Base-by-base conservation (phyloP, 176 grass and related monocot species). In the Echinochloa phyllopogon region DNA sequence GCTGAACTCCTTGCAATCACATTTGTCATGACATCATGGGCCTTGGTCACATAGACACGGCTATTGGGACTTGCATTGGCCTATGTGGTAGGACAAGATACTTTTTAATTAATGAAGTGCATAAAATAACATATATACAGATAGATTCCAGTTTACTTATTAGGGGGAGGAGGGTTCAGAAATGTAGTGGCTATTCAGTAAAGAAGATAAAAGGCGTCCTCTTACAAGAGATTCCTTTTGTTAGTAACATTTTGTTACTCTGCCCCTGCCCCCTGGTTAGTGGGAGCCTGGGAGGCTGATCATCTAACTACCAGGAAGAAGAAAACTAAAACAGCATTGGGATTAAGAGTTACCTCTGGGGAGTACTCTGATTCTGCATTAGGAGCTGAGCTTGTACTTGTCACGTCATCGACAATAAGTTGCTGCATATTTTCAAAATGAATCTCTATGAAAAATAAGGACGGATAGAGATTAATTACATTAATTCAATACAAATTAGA, bases 1-100 rank as follows among this genome's bases (percentile, higher is more conserved):
- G 93, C 91, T 67, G 96, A 96, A 78, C 96, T 81, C 89, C 85
- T 99, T 81, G 94, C 81, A 74, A 92, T 83, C 74, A 99, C 84
- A 71, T 51, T 94, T 81, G 91, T 84, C 74, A 99, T 84, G 42
- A 96, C 91, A 94, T 94, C 93, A 33, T 99, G 93, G 25, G 96
- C 89, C 88, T 92, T 99, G 87, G 55, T 94, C 39, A 65, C 91
- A 82, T 98, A 91, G 76, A 94, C 78, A 56, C 24, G 87, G 9
- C 87, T 76, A 25, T 64, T 96, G 37, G 89, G 80, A 49, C 90
- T 93, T 53, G 41, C 43, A 84, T 91, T 91, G 75, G 37, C 83
- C 96, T 99, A 78, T 83, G 61, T 23, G 70, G 68, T 7, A 73
- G 2, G 17, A 69, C 48, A 60, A 47, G 18, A 77, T 5, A 74